These are phyloP conservation scores for Malania oleifera DNA, from an alignment of 164 flowering plant genomes.

Conservation along the genomic window DNA sequence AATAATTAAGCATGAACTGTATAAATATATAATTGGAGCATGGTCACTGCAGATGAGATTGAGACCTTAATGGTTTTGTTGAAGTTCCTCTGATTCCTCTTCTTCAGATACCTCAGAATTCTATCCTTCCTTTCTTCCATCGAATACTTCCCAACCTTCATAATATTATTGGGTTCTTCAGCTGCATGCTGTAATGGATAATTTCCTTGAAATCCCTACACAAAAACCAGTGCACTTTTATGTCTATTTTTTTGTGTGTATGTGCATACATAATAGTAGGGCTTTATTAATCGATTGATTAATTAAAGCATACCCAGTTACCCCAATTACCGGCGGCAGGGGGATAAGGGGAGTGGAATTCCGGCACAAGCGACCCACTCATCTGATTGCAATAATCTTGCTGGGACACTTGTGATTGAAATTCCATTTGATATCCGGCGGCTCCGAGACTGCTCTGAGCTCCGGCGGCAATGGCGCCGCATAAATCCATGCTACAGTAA, in stretches of 20 bases:
- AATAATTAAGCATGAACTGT: background rate
- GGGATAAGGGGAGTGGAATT: conserved; percentile 13
- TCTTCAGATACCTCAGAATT: conserved; percentile 68
- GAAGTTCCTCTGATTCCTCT: conserved; percentile 85
- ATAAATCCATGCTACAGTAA: conserved; percentile 5
- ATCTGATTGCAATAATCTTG: conserved; percentile 16
- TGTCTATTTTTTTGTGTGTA: too few relatives aligned
- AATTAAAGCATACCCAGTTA: conserved; percentile 24
- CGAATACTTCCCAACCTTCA: conserved; percentile 51
- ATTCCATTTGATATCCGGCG: too few relatives aligned
- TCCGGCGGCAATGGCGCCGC: conserved; percentile 2
- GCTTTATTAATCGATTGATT: background rate
- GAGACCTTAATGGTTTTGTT: conserved; percentile 83
- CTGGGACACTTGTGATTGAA: conserved; percentile 6
- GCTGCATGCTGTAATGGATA: conserved; percentile 11
- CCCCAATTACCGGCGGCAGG: conserved; percentile 13
- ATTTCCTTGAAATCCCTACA: conserved; percentile 31
- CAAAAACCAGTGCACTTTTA: too few relatives aligned
- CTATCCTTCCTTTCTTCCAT: conserved; percentile 74
- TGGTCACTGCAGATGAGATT: background rate
- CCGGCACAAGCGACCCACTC: conserved; percentile 9
- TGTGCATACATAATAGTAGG: too few relatives aligned
- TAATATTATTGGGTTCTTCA: conserved; percentile 28
- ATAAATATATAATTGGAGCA: background rate
- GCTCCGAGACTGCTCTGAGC: conserved; percentile 5